Percentiles rank a stretch among this genome's conserved stretches.
phyloP scores from a whole-genome alignment of 2,329 filamentous ascomycete genomes.

The Canariomyces notabilis region DNA sequence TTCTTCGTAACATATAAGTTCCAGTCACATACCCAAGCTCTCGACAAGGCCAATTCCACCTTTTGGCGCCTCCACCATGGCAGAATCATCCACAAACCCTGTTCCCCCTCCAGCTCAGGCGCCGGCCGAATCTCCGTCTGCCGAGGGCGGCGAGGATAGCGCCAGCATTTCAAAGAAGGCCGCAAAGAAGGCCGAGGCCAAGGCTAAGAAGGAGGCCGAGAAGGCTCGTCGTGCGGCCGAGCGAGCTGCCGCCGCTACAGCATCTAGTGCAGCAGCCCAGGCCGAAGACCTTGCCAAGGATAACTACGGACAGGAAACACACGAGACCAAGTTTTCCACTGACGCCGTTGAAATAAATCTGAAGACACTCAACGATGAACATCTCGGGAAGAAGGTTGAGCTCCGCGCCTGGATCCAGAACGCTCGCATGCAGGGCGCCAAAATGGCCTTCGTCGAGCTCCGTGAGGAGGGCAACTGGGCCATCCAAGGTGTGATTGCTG shows the following conservation, averaged over 20 bases:
- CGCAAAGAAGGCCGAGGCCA: constrained; percentile 76
- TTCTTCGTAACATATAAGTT: neutral
- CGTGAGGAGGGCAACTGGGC: constrained; percentile 69
- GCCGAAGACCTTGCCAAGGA: constrained; percentile 64
- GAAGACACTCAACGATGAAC: constrained; percentile 56
- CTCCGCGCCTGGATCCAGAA: constrained; percentile 83
- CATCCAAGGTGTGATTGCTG: constrained; percentile 75
- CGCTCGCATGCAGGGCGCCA: constrained; percentile 79
- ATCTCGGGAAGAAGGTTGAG: constrained; percentile 66
- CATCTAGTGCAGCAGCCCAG: constrained; percentile 57
- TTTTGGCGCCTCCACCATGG: constrained; percentile 10
- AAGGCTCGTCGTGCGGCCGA: constrained; percentile 71
- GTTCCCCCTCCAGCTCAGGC: constrained; percentile 16
- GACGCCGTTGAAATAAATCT: constrained; percentile 57
- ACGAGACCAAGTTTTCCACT: constrained; percentile 46
- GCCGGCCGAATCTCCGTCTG: constrained; percentile 11
- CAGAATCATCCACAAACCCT: constrained; percentile 16
- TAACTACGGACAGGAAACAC: constrained; percentile 68
- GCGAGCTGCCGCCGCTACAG: constrained; percentile 66
- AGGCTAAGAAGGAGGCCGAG: constrained; percentile 82
- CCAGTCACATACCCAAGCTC: neutral
- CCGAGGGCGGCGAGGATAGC: constrained; percentile 33
- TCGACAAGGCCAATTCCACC: constrained; percentile 2
- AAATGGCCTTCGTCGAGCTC: constrained; percentile 86
- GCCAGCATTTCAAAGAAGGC: constrained; percentile 68